These are phyloP conservation scores for Grammothele lineata DNA, from an alignment of 768 basidiomycete genomes.

Conservation along the genomic window DNA sequence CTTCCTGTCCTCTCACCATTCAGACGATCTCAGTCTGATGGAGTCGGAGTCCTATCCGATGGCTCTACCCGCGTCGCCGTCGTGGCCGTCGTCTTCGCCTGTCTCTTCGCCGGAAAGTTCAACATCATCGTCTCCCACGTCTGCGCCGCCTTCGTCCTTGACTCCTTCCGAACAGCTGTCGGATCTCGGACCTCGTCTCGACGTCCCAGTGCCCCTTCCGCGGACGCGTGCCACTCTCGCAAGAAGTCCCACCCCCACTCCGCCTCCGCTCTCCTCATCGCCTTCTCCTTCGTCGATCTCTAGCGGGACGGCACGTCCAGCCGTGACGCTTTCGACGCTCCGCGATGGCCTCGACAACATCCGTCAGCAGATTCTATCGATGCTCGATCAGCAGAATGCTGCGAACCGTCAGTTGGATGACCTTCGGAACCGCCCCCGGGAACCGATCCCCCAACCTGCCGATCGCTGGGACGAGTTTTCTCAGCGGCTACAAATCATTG, in stretches of 20 bases:
- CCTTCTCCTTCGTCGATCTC: conserved; percentile 32
- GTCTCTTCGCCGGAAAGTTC: conserved; percentile 17
- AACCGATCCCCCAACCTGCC: not conserved
- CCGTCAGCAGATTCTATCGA: conserved; percentile 50
- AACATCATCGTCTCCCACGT: conserved; percentile 17
- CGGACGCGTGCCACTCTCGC: no score
- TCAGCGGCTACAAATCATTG: conserved; percentile 25
- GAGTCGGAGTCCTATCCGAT: conserved; percentile 31
- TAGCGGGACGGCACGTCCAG: conserved; percentile 33
- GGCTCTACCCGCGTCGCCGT: conserved; percentile 30
- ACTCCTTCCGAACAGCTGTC: conserved; percentile 11
- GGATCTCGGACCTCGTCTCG: conserved; percentile 2
- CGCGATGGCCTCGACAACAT: conserved; percentile 54
- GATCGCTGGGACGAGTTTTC: conserved; percentile 23
- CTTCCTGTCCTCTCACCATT: conserved; percentile 62
- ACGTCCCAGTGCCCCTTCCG: conserved; percentile 14
- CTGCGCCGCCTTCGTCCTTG: conserved; percentile 5
- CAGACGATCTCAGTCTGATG: conserved; percentile 58
- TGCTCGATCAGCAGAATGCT: conserved; percentile 60
- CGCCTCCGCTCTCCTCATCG: conserved; percentile 30
- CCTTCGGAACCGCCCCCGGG: conserved; percentile 4
- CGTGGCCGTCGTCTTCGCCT: conserved; percentile 30
- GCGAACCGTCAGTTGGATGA: conserved; percentile 62
- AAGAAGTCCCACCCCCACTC: conserved; percentile 9
- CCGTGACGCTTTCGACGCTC: conserved; percentile 38